phyloP scores from a whole-genome alignment of 148 eudicot genomes.

The Nepenthes mirabilis region DNA sequence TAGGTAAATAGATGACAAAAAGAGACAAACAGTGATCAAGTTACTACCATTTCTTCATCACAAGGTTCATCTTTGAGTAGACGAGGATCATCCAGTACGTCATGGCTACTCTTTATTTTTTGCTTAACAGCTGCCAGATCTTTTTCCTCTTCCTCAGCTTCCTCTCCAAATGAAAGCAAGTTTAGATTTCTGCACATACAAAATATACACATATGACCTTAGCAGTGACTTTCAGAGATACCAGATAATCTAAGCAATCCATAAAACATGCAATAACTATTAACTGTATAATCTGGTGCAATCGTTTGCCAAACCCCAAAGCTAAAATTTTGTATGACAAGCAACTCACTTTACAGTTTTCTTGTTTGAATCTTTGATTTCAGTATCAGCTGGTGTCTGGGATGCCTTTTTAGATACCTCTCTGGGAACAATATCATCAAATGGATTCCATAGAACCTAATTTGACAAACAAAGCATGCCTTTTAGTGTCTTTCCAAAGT shows the following conservation, averaged over 20 bases:
- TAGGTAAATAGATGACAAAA: too few relatives aligned
- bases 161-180: slow-evolving; percentile 96
- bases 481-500: too few relatives aligned
- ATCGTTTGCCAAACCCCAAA: neutral
- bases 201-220: neutral
- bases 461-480: neutral
- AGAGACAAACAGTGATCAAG: neutral
- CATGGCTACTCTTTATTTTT: slow-evolving; percentile 92
- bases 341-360: slow-evolving; percentile 73
- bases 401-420: slow-evolving; percentile 21
- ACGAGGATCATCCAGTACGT: slow-evolving; percentile 93
- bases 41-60: slow-evolving; percentile 44
- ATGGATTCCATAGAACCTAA: slow-evolving; percentile 94
- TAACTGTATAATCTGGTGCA: too few relatives aligned
- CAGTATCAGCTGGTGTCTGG: slow-evolving; percentile 22
- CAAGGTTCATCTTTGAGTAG: slow-evolving; percentile 52
- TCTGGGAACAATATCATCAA: slow-evolving; percentile 91
- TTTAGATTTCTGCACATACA: slow-evolving; percentile 56
- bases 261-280: too few relatives aligned
- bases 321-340: neutral
- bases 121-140: slow-evolving; percentile 54
- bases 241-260: too few relatives aligned
- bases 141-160: slow-evolving; percentile 95
- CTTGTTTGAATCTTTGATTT: slow-evolving; percentile 47
- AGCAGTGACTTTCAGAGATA: neutral